A percentile compares a stretch with the other conserved stretches of the same genome.
These are phyloP conservation scores for Chalciporus sphaerocephalus DNA, from an alignment of 768 basidiomycete species.

Conservation along the genomic window DNA sequence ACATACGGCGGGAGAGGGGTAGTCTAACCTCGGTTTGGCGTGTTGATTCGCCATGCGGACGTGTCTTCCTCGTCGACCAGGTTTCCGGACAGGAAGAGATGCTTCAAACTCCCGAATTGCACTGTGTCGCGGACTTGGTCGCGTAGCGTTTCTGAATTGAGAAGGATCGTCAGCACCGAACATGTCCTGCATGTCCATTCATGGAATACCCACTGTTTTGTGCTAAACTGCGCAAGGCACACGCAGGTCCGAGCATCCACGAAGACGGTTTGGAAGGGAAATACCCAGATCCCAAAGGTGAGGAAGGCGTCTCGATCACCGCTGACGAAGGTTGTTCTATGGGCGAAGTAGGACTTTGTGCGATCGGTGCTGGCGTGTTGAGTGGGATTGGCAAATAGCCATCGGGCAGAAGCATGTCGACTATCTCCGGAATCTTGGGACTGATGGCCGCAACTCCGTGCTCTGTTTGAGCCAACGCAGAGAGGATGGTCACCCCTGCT, in stretches of 20 bases:
- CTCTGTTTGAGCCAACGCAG: conserved; percentile 21
- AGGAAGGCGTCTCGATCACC: not conserved
- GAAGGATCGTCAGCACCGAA: not conserved
- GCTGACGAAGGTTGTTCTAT: not conserved
- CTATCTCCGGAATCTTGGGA: conserved; percentile 6
- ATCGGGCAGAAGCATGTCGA: conserved; percentile 17
- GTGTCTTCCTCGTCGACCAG: conserved; percentile 16
- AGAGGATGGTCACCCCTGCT: conserved; percentile 22
- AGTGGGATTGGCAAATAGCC: conserved; percentile 6
- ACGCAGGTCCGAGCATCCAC: conserved; percentile 24
- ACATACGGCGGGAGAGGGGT: not conserved
- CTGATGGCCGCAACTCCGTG: conserved; percentile 13
- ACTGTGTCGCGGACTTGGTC: not conserved
- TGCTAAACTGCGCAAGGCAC: conserved; percentile 19
- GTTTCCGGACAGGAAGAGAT: conserved; percentile 13
- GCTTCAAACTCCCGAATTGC: conserved; percentile 16
- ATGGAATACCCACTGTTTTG: conserved; percentile 9
- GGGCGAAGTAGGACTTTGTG: not conserved
- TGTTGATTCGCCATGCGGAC: conserved; percentile 11
- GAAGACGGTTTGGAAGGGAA: conserved; percentile 8
- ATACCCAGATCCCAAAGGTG: not conserved
- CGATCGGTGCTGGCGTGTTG: not conserved
- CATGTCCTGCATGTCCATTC: not conserved
- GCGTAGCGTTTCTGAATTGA: conserved; percentile 10
- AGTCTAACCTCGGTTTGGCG: conserved; percentile 15